Evolutionary conservation across 306 rosid species (phyloP).

Genomic region (Mimosa bimucronata): DNA sequence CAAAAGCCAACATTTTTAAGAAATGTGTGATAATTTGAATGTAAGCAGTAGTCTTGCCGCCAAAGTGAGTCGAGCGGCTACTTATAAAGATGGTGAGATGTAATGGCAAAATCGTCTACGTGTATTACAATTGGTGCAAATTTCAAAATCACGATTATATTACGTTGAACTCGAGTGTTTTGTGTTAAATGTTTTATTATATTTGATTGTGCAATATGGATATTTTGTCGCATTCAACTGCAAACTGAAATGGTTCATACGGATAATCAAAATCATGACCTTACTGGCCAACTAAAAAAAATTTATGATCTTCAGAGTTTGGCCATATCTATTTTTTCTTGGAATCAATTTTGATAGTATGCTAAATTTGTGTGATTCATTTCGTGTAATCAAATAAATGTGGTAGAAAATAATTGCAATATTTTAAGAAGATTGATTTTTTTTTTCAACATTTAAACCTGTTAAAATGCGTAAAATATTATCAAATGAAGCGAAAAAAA

Average conservation of each 20-base stretch:
- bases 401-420: neutral
- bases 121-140: neutral
- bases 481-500: neutral
- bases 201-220: neutral
- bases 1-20: too few relatives aligned
- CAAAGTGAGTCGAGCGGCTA: neutral
- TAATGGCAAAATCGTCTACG: neutral
- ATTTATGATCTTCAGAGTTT: neutral
- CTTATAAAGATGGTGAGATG: neutral
- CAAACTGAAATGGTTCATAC: neutral
- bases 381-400: neutral
- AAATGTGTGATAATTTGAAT: too few relatives aligned
- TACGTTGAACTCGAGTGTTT: neutral
- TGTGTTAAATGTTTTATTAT: neutral
- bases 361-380: neutral
- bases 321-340: neutral
- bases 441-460: neutral
- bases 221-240: neutral
- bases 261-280: neutral
- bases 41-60: neutral
- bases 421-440: neutral
- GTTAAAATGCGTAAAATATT: neutral
- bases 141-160: neutral
- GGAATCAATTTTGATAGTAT: neutral
- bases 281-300: neutral